phyloP scores from a whole-genome alignment of 768 basidiomycete genomes.

The Termitomyces titanicus region DNA sequence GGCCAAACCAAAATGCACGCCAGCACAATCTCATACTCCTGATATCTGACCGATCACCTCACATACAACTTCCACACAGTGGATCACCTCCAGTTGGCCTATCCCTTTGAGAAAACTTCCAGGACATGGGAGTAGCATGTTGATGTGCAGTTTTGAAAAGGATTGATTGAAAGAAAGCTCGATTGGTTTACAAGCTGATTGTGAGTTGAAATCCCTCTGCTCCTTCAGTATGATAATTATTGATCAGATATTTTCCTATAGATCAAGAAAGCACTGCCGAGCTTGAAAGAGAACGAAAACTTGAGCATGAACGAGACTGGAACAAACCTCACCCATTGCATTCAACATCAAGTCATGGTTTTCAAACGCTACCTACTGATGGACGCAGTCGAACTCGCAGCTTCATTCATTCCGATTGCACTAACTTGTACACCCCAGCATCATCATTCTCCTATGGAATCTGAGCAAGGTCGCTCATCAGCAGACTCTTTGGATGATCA shows the following conservation, averaged over 20 bases:
- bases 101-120: constrained; percentile 21
- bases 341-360: constrained; percentile 41
- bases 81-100: constrained; percentile 13
- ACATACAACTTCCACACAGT: constrained; percentile 12
- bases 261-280: constrained; percentile 34
- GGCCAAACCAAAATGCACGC: constrained; percentile 27
- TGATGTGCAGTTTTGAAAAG: constrained; percentile 39
- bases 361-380: constrained; percentile 28
- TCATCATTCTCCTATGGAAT: constrained; percentile 25
- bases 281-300: background rate
- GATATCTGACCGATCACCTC: constrained; percentile 14
- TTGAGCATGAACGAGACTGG: constrained; percentile 45
- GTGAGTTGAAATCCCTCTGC: constrained; percentile 30
- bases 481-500: constrained; percentile 29
- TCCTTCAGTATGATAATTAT: background rate
- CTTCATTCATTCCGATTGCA: constrained; percentile 29
- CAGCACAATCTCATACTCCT: constrained; percentile 11
- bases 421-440: constrained; percentile 23
- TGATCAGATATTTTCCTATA: constrained; percentile 17
- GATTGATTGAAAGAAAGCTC: constrained; percentile 43
- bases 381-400: constrained; percentile 21
- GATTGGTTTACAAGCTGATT: constrained; percentile 45
- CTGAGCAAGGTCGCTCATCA: constrained; percentile 42
- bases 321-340: constrained; percentile 42
- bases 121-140: constrained; percentile 33